Evolutionary conservation across 164 flowering plant genomes (phyloP).

Genomic region (Stephania japonica): DNA sequence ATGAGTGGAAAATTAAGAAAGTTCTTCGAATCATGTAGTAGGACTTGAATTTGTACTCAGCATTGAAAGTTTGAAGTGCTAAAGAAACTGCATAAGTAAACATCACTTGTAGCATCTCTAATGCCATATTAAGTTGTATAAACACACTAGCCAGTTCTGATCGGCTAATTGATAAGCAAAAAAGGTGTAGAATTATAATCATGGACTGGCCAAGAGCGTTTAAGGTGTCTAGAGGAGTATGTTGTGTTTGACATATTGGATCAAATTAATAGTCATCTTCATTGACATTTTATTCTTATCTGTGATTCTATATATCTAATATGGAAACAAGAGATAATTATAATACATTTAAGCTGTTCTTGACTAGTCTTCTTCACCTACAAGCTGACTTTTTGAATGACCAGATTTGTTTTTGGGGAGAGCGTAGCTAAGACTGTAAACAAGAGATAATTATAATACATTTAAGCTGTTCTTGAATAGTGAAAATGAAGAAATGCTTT

Average conservation of each 20-base stretch:
- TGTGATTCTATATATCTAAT: too few relatives aligned
- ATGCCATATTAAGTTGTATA: background rate
- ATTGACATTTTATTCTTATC: too few relatives aligned
- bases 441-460: background rate
- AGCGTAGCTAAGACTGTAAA: background rate
- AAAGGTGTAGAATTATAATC: background rate
- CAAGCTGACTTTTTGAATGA: background rate
- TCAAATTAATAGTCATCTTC: background rate
- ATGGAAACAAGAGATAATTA: background rate
- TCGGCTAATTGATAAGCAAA: background rate
- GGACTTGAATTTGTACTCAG: background rate
- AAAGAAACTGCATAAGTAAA: background rate
- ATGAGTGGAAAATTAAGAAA: background rate
- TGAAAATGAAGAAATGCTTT: background rate
- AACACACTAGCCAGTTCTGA: background rate
- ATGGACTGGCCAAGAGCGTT: too few relatives aligned
- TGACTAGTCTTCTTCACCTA: background rate
- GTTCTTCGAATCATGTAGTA: background rate
- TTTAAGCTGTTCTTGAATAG: background rate
- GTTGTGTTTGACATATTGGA: too few relatives aligned
- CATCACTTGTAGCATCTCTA: background rate
- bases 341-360: background rate
- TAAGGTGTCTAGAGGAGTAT: too few relatives aligned
- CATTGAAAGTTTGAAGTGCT: background rate
- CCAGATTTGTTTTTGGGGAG: background rate